Base-by-base conservation (phyloP, 2,329 filamentous ascomycete species). In the Xylaria hypoxylon region DNA sequence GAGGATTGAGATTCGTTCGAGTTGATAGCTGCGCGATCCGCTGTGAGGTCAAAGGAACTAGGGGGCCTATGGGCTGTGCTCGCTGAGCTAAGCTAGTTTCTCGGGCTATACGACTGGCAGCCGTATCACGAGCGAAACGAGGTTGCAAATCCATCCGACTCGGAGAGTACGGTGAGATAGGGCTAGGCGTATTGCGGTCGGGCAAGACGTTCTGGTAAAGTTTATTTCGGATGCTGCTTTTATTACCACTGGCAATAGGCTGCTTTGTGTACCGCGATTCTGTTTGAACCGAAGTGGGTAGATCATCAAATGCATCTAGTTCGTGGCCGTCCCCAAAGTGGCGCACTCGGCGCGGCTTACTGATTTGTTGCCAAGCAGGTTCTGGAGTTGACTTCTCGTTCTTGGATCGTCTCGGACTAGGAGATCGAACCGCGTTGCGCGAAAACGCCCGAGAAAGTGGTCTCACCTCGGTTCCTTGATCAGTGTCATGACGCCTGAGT, bases 241-340 rank as follows among this genome's bases (percentile, higher is more conserved):
- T 93, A 28, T 91, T 88, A 50, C 90, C 89, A 60, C 87, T 86
- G 52, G 87, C 88, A 44, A 90, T 83, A 2, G 96, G 94, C 73
- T 92, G 89, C 78, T 94, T 96, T 68, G 94, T 84, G 75, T 89
- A 99, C 73, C 89, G 92, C 68, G 89, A 93, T 79, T 99, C 96
- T 15, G 89, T 86, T 67, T 91, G 88, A 13, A 86, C 89, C 17
- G 94, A 97, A 0, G 94, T 98, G 1, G 95, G 95, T 62, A 99
- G 82, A 79, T 99, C 96, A 77, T 99, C 96, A 77, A 99, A 98
- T 2, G 87, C 89, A 72, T 98, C 95, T 38, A 99, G 85, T 79
- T 99, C 96, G 67, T 91, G 92, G 17, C 96, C 96, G 78, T 97
- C 93, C 13, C 96, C 96, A 80, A 96, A 99, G 73, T 92, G 89